Percentiles rank a stretch among this genome's conserved stretches.
Conservation (phyloP, 352 stramenopile genomes). For the Phytophthora agathidicida region DNA sequence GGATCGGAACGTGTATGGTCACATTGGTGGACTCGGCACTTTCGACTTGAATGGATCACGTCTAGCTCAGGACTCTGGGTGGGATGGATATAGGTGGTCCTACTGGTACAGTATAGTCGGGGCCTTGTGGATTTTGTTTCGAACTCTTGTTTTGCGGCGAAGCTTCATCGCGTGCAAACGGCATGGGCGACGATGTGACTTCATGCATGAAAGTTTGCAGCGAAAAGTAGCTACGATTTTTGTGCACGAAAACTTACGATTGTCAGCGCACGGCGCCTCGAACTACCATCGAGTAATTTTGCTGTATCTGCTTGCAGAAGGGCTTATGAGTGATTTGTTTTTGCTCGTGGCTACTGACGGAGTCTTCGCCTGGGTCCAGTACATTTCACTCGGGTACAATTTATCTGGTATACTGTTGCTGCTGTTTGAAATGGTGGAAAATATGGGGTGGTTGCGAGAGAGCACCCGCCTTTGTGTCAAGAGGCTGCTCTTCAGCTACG, state of each 20-base stretch:
- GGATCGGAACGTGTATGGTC: slow-evolving; percentile 12
- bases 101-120: slow-evolving; percentile 14
- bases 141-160: slow-evolving; percentile 9
- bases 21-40: slow-evolving; percentile 6
- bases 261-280: slow-evolving; percentile 7
- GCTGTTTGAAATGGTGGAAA: slow-evolving; percentile 21
- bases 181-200: slow-evolving; percentile 10
- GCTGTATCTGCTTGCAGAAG: slow-evolving; percentile 29
- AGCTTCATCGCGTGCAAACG: slow-evolving; percentile 17
- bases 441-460: slow-evolving; percentile 10
- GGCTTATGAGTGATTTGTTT: slow-evolving; percentile 34
- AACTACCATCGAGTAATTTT: slow-evolving; percentile 18
- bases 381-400: slow-evolving; percentile 36
- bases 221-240: slow-evolving; percentile 15
- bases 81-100: slow-evolving; percentile 11
- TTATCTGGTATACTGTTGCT: slow-evolving; percentile 24
- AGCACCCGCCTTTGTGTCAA: slow-evolving; percentile 14
- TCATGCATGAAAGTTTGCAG: slow-evolving; percentile 7
- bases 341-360: slow-evolving; percentile 30
- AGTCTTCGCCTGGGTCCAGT: slow-evolving; percentile 24
- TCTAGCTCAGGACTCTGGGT: slow-evolving; percentile 10
- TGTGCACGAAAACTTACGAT: slow-evolving; percentile 19
- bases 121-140: slow-evolving; percentile 12
- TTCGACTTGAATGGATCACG: slow-evolving; percentile 23
- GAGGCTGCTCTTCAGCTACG: slow-evolving; percentile 32